Evolutionary conservation across 140 eudicot species (phyloP).

Genomic region (Bidens hawaiensis): DNA sequence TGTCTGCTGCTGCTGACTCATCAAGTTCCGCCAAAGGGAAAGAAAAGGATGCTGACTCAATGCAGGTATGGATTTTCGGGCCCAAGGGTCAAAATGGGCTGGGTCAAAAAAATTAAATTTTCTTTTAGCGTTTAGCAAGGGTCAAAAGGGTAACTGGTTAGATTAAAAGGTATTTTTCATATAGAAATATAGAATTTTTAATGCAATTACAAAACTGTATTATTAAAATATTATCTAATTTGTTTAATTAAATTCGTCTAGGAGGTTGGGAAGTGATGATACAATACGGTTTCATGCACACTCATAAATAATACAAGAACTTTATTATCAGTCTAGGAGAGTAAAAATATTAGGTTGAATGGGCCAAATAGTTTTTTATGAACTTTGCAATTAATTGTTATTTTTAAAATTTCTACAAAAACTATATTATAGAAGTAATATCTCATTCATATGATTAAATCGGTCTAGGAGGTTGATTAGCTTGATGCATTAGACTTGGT

Average conservation of each 20-base stretch:
- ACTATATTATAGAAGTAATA: not conserved
- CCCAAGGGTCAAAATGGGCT: not conserved
- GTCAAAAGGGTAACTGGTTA: not conserved
- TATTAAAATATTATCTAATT: not conserved
- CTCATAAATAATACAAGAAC: too few relatives aligned
- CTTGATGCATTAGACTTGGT: too few relatives aligned
- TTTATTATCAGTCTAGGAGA: not conserved
- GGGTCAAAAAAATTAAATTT: not conserved
- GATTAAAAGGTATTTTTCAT: not conserved
- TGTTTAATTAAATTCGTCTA: not conserved
- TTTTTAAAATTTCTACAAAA: too few relatives aligned
- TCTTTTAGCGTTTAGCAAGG: not conserved
- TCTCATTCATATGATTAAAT: not conserved
- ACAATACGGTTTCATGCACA: too few relatives aligned
- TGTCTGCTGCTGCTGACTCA: constrained; percentile 41
- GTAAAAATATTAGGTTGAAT: not conserved
- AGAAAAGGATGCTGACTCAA: constrained; percentile 76
- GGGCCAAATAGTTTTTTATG: not conserved
- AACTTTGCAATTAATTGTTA: not conserved
- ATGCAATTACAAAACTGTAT: not conserved
- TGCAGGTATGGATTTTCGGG: constrained; percentile 54
- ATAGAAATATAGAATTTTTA: too few relatives aligned
- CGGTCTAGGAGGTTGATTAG: too few relatives aligned
- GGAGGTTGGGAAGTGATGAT: not conserved
- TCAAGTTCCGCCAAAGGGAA: constrained; percentile 62